Conservation (phyloP, 2,329 filamentous ascomycete species). For the Arthrobotrys iridis region DNA sequence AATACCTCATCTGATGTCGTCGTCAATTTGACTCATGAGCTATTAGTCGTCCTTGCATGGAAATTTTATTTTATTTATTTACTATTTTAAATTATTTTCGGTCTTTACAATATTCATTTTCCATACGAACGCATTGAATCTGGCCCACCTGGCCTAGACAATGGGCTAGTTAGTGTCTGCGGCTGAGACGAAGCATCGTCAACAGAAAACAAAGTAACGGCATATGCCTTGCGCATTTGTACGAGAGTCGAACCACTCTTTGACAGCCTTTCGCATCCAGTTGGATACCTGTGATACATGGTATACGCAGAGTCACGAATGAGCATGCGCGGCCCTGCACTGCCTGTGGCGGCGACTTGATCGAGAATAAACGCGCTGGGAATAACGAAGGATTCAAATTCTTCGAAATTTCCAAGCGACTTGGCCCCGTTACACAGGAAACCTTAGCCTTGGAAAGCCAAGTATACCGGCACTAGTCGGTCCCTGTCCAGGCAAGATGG, state of each 20-base stretch:
- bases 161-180: not conserved
- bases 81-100: too few relatives aligned
- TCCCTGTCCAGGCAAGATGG: constrained; percentile 2
- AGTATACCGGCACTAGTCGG: too few relatives aligned
- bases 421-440: constrained; percentile 33
- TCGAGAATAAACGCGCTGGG: not conserved
- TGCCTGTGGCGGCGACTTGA: not conserved
- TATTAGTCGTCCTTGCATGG: not conserved
- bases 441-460: too few relatives aligned
- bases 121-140: not conserved
- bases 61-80: not conserved
- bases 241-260: not conserved
- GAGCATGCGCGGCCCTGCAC: not conserved
- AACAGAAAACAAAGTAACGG: not conserved
- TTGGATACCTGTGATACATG: not conserved
- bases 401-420: not conserved
- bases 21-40: not conserved
- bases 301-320: not conserved
- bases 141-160: not conserved
- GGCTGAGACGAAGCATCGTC: not conserved
- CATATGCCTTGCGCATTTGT: not conserved
- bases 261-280: not conserved
- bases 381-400: not conserved
- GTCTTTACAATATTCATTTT: too few relatives aligned
- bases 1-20: constrained; percentile 2